These are phyloP conservation scores for Forsythia suspensa DNA, from an alignment of 257 asterid genomes.

Conservation along the genomic window DNA sequence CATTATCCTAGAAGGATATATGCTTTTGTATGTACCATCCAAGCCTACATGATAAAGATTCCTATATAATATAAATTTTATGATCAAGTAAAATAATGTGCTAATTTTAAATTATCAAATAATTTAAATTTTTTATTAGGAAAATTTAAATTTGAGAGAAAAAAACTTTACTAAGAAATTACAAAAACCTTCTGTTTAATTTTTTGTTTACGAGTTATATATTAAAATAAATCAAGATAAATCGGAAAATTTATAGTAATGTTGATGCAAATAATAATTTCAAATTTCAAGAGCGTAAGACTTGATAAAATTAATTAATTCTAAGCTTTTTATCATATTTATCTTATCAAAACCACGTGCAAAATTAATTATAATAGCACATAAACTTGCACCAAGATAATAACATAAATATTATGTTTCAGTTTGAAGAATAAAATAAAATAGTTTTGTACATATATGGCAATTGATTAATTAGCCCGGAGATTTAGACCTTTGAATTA, in stretches of 20 bases:
- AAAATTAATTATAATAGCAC: background rate
- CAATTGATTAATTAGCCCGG: background rate
- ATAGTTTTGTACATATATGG: background rate
- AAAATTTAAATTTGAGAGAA: no score
- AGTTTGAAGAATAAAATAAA: background rate
- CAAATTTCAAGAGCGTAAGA: no score
- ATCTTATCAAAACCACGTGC: background rate
- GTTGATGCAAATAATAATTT: no score
- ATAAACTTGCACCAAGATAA: background rate
- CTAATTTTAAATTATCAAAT: background rate
- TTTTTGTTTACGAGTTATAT: no score
- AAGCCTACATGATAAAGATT: no score
- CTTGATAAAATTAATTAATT: background rate
- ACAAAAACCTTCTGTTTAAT: background rate
- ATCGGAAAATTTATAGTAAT: no score
- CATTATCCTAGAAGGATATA: no score
- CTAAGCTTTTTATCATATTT: background rate
- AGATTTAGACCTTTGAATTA: constrained; percentile 4
- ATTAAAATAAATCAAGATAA: no score
- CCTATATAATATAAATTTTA: no score
- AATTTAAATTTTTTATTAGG: background rate
- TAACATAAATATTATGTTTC: no score
- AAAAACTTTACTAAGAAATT: no score
- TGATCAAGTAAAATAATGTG: background rate
- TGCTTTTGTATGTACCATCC: background rate